Evolutionary conservation across 805 yeast species (phyloP).

Genomic region (Candida gorgasii): DNA sequence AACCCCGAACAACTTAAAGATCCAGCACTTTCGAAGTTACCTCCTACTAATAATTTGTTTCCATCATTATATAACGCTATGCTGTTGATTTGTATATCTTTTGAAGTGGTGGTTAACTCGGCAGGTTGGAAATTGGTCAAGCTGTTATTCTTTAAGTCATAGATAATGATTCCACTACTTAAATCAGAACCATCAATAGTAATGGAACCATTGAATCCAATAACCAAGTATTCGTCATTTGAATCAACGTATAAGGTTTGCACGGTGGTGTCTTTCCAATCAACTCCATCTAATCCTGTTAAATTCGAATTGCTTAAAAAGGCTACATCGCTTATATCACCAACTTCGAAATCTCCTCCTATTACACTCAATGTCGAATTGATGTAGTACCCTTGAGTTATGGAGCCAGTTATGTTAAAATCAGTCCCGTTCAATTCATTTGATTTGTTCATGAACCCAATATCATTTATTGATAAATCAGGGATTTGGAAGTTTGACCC

Average conservation of each 20-base stretch:
- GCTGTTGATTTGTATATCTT: conserved; percentile 36
- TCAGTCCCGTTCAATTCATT: conserved; percentile 20
- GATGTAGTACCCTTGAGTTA: conserved; percentile 40
- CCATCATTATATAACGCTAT: conserved; percentile 34
- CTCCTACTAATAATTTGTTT: conserved; percentile 64
- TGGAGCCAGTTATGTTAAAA: conserved; percentile 10
- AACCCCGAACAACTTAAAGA: conserved; percentile 57
- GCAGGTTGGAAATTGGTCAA: conserved; percentile 53
- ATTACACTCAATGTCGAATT: conserved; percentile 54
- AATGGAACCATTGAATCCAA: conserved; percentile 48
- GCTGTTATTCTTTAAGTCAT: conserved; percentile 45
- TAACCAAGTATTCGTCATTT: conserved; percentile 34
- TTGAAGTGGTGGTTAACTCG: conserved; percentile 31
- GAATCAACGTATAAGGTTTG: conserved; percentile 38
- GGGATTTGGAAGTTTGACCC: conserved; percentile 36
- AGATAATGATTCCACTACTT: conserved; percentile 51
- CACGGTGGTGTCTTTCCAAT: conserved; percentile 30
- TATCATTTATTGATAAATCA: conserved; percentile 29
- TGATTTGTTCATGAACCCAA: conserved; percentile 23
- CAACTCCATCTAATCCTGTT: conserved; percentile 21
- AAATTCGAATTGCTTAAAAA: conserved; percentile 25
- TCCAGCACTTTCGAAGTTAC: conserved; percentile 64
- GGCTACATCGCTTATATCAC: conserved; percentile 25
- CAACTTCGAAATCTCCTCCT: conserved; percentile 55
- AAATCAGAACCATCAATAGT: conserved; percentile 17